Evolutionary conservation across 768 basidiomycete species (phyloP), one percentile per base, ranked within the genome.

Genomic region (Exidia glandulosa): DNA sequence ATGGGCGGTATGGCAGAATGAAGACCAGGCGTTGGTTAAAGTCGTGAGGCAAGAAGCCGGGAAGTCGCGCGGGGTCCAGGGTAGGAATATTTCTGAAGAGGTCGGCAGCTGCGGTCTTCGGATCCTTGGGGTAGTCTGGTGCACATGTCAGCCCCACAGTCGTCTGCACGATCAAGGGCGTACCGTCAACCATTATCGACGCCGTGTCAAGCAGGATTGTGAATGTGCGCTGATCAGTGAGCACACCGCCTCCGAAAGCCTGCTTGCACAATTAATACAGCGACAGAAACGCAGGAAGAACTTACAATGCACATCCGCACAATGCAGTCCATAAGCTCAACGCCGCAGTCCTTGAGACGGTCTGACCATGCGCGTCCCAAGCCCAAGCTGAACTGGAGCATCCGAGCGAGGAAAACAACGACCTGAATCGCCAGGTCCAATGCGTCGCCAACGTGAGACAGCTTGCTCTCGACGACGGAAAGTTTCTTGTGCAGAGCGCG

Each of bases 161-260:
- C n/a, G n/a, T n/a, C n/a, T n/a, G n/a, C n/a, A n/a, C 58, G 48
- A 59, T n/a, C 2, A 27, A 32, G 19, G 3, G 7, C 78, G 60
- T 65, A 88, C 89, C 89, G 66, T 91, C 90, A 32, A 87, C 75
- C 7, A 88, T 71, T 66, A 84, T 87, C 64, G 83, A 82, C 1
- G 88, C 72, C 2, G 89, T 90, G 72, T 92, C 89, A 27, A 89
- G 69, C 32, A 90, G 71, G 47, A 90, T 68, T 0, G 85, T 79
- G 71, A 84, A 90, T 50, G 80, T 74, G 47, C 83, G 75, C 2
- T 80, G 69, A 65, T 87, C 81, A 14, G 41, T 50, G 6, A 61
- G 47, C 19, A 61, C 52, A 23, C 63, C 63, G n/a, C 41, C 48
- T 57, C 63, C 45, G 37, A 58, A 61, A 48, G 47, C 56, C 60